phyloP scores from a whole-genome alignment of 352 stramenopile genomes.

The Globisporangium megalacanthum region DNA sequence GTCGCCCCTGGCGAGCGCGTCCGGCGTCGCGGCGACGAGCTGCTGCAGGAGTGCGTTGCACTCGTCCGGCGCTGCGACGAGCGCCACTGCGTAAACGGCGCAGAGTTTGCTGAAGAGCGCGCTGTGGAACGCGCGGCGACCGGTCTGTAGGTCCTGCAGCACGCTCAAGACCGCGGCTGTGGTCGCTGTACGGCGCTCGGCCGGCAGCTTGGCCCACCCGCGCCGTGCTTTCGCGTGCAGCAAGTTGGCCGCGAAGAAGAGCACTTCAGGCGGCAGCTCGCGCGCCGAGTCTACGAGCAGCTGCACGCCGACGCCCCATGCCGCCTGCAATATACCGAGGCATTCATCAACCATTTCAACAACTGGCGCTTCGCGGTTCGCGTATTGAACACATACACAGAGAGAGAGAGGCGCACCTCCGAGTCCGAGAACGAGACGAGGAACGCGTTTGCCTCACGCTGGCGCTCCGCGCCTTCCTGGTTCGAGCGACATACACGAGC shows the following conservation, averaged over 20 bases:
- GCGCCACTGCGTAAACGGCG: constrained; percentile 43
- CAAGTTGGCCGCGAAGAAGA: constrained; percentile 80
- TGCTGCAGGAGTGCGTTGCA: constrained; percentile 35
- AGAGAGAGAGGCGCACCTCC: constrained; percentile 19
- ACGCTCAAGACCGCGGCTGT: constrained; percentile 28
- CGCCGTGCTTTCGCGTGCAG: constrained; percentile 59
- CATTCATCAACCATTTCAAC: background rate
- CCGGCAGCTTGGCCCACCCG: constrained; percentile 47
- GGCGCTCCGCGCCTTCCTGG: constrained; percentile 50
- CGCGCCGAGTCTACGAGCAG: constrained; percentile 46
- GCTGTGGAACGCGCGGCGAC: constrained; percentile 17
- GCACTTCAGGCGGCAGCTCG: constrained; percentile 34
- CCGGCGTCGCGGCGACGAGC: constrained; percentile 20
- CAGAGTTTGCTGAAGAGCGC: constrained; percentile 59
- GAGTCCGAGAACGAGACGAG: constrained; percentile 47
- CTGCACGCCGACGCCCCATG: constrained; percentile 45
- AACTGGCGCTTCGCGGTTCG: too few relatives aligned
- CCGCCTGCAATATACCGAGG: constrained; percentile 13
- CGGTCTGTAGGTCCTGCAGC: constrained; percentile 28
- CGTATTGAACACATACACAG: background rate
- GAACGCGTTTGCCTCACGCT: constrained; percentile 69
- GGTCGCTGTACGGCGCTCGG: constrained; percentile 29
- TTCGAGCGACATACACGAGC: background rate
- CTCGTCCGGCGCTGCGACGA: constrained; percentile 50
- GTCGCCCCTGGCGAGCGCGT: constrained; percentile 17